Base-by-base conservation (phyloP, 441 rosid genomes). In the Populus hybrid region DNA sequence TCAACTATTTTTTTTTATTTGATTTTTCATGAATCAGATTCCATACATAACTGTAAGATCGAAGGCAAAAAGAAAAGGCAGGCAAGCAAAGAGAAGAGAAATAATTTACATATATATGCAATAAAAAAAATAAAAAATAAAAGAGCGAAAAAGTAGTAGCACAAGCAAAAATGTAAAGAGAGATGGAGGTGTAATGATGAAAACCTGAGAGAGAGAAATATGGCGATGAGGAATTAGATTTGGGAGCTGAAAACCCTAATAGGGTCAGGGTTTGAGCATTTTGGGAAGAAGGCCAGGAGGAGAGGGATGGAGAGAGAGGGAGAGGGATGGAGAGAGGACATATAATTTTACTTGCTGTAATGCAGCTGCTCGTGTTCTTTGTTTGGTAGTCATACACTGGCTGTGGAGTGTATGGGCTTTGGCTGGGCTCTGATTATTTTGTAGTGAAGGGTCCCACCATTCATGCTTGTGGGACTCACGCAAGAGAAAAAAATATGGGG, bases 371-470 rank as follows among this genome's bases (percentile, higher is more conserved):
- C 9, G 14, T 6, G 26, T 64, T 31, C 26, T 61, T 35, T 9
- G n/a, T 24, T 61, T 3, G 31, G 21, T 12, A n/a, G 24, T 7
- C n/a, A 6, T 33, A 21, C 21, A 11, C 40, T 14, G 56, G 42
- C 23, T 61, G 35, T 36, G 45, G 36, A 35, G 21, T n/a, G n/a
- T 21, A 45, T 66, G 18, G 31, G 79, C 8, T 66, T 36, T 20
- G 4, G 68, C 64, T 73, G 7, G 84, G 86, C 86, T 84, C 90
- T 90, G 90, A 85, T 84, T 86, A 81, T 83, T 86, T 88, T 75
- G 81, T 67, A 5, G 29, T 6, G 45, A 33, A 14, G 82, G 90
- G 83, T 1, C 88, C 93, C 88, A 76, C 86, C 38, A 14, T 59
- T 73, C 64, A 75, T 76, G 77, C 66, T 20, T 29, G 83, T 85